phyloP scores from a whole-genome alignment of 305 asterid species.

The Fraxinus baroniana region DNA sequence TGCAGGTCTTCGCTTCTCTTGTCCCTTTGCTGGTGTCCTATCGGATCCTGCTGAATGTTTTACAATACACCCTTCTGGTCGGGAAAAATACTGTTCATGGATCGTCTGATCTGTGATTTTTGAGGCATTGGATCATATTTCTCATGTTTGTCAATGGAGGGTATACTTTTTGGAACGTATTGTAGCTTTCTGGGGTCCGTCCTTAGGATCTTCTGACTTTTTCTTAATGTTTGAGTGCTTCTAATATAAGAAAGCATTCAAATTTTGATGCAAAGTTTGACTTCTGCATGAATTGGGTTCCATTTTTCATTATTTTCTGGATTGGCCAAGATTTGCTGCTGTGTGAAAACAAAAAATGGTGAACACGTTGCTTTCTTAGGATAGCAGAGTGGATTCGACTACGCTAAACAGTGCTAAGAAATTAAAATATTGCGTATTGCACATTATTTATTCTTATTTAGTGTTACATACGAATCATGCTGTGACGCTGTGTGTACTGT shows the following conservation, averaged over 20 bases:
- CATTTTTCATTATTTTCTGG: not conserved
- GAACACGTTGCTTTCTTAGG: not conserved
- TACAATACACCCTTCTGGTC: conserved; percentile 4
- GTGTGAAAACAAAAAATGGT: not conserved
- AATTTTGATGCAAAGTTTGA: not conserved
- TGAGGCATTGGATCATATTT: conserved; percentile 3
- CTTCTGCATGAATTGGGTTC: not conserved
- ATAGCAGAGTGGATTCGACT: not conserved
- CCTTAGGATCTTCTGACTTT: not conserved
- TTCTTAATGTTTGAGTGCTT: not conserved
- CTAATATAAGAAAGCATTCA: conserved; percentile 2
- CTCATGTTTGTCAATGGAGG: not conserved
- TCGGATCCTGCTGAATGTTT: conserved; percentile 20
- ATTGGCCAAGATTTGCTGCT: not conserved
- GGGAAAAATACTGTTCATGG: conserved; percentile 11
- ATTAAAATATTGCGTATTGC: not conserved
- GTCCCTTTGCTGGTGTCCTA: conserved; percentile 15
- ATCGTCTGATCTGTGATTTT: conserved; percentile 2
- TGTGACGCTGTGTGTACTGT: not conserved
- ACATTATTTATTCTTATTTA: not conserved
- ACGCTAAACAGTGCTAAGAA: not conserved
- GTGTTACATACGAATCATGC: not conserved
- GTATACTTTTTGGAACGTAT: not conserved
- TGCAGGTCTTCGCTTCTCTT: conserved; percentile 16
- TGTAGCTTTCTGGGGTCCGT: not conserved